These are phyloP conservation scores for Sungouiella thailandica DNA, from an alignment of 805 yeast genomes.

Conservation along the genomic window DNA sequence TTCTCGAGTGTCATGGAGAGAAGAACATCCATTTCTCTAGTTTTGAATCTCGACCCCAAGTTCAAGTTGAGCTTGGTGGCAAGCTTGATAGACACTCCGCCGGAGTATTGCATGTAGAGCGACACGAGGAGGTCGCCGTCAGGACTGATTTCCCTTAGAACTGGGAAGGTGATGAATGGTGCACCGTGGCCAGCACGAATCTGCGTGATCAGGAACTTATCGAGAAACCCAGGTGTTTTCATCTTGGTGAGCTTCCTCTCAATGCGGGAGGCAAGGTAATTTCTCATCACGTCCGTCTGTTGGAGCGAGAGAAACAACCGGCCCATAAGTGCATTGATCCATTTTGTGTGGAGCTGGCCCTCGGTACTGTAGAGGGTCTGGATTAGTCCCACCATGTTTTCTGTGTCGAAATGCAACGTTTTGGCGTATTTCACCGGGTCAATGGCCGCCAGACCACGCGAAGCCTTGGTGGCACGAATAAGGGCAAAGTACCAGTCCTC, in stretches of 20 bases:
- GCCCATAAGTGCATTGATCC: conserved; percentile 88
- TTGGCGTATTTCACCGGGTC: conserved; percentile 62
- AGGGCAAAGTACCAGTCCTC: conserved; percentile 92
- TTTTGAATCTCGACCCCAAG: conserved; percentile 69
- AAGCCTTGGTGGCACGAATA: conserved; percentile 63
- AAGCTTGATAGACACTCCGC: conserved; percentile 69
- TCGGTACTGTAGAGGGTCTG: conserved; percentile 77
- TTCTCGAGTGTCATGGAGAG: conserved; percentile 63
- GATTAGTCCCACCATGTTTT: conserved; percentile 67
- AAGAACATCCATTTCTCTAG: conserved; percentile 70
- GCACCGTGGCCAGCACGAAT: conserved; percentile 75
- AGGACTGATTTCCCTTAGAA: conserved; percentile 62
- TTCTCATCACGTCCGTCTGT: conserved; percentile 61
- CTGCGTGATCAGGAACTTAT: conserved; percentile 69
- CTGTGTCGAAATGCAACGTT: conserved; percentile 66
- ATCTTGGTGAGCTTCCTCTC: conserved; percentile 71
- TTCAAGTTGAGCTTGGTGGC: conserved; percentile 76
- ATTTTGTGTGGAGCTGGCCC: conserved; percentile 75
- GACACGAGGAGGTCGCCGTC: conserved; percentile 71
- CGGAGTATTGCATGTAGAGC: conserved; percentile 62
- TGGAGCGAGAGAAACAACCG: conserved; percentile 75
- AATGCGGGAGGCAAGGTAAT: conserved; percentile 52
- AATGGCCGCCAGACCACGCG: conserved; percentile 11
- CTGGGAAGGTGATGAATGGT: conserved; percentile 74
- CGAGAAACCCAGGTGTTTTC: conserved; percentile 82